phyloP scores from a whole-genome alignment of 1,284 basidiomycete species.

The Cryptococcus maquisensis region DNA sequence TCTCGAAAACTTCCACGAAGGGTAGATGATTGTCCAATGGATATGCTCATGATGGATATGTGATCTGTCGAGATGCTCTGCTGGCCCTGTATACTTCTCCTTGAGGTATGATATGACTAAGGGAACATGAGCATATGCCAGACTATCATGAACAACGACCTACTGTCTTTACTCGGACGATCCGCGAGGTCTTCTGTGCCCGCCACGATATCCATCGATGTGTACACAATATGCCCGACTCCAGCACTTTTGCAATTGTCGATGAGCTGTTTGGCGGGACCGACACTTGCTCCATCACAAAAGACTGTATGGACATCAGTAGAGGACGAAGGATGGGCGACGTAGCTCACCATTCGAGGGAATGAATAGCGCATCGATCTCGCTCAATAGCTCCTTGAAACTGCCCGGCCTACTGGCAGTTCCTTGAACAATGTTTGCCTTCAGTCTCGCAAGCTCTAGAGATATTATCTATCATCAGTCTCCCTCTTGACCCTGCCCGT shows the following conservation, averaged over 20 bases:
- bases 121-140: not conserved
- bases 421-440: conserved; percentile 21
- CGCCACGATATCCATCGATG: conserved; percentile 20
- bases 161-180: not conserved
- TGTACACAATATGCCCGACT: conserved; percentile 32
- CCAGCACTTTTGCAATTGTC: conserved; percentile 22
- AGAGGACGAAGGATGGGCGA: not conserved
- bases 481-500: too few relatives aligned
- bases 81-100: not conserved
- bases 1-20: conserved; percentile 3
- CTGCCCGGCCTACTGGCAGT: conserved; percentile 15
- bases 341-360: conserved; percentile 27
- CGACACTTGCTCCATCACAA: not conserved
- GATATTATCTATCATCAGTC: not conserved
- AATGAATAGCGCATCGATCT: conserved; percentile 22
- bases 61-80: not conserved
- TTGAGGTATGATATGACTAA: conserved; percentile 5
- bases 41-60: not conserved
- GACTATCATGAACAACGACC: not conserved
- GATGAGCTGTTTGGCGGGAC: conserved; percentile 12
- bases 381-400: conserved; percentile 21
- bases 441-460: conserved; percentile 6
- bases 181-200: not conserved
- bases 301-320: not conserved
- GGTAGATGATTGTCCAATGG: not conserved